Evolutionary conservation across 2,329 filamentous ascomycete species (phyloP).

Genomic region (Xylariaceae sp.): DNA sequence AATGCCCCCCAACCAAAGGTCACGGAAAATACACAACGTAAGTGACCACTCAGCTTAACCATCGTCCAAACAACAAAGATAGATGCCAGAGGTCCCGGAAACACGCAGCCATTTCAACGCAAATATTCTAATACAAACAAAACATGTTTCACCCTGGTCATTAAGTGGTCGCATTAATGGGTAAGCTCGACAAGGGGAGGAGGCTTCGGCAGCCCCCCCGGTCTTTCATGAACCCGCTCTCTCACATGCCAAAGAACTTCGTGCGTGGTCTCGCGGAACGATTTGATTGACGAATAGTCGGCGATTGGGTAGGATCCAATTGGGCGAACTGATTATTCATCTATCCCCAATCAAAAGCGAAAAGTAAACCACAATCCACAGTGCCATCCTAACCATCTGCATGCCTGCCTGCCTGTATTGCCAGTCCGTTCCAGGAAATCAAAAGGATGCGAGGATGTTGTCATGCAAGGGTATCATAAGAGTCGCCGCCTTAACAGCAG

Average conservation of each 20-base stretch:
- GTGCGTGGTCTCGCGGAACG: constrained; percentile 21
- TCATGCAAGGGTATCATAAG: constrained; percentile 35
- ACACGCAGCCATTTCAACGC: background rate
- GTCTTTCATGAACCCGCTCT: constrained; percentile 20
- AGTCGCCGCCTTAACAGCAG: constrained; percentile 74
- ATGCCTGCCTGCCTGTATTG: constrained; percentile 28
- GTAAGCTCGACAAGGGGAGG: constrained; percentile 19
- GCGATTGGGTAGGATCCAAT: constrained; percentile 31
- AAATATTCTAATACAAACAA: constrained; percentile 36
- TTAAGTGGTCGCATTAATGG: constrained; percentile 30
- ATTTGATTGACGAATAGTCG: constrained; percentile 14
- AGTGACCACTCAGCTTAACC: no score
- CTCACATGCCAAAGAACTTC: constrained; percentile 23
- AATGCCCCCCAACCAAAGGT: no score
- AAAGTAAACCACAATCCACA: constrained; percentile 30
- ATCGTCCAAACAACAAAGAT: background rate
- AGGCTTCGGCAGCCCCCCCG: constrained; percentile 9
- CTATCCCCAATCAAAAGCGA: constrained; percentile 34
- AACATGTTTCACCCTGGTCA: constrained; percentile 29
- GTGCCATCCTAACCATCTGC: constrained; percentile 32
- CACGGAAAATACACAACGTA: no score
- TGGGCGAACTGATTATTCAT: constrained; percentile 31
- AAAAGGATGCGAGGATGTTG: constrained; percentile 29
- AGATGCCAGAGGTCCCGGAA: background rate
- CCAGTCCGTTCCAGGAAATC: constrained; percentile 32